A percentile compares a stretch with the other conserved stretches of the same genome.
Evolutionary conservation across 164 flowering plant species (phyloP).

Genomic region (Annona squamosa): DNA sequence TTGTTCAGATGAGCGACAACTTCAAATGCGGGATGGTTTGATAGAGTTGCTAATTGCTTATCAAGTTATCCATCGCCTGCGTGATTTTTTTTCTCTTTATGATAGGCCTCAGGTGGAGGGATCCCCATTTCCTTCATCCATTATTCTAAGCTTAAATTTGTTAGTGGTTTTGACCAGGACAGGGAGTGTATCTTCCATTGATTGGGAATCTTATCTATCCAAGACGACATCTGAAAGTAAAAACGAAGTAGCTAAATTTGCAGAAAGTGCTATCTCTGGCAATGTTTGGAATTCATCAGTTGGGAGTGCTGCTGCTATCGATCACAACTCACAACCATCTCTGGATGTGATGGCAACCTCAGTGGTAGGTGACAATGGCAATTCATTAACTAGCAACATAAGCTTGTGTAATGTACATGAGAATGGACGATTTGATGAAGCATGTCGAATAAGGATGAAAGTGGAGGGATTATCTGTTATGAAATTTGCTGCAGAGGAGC

Average conservation of each 20-base stretch:
- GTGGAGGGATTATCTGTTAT: conserved; percentile 12
- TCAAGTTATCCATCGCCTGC: conserved; percentile 73
- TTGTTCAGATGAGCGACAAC: conserved; percentile 55
- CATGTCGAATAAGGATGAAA: conserved; percentile 8
- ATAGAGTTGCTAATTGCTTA: conserved; percentile 74
- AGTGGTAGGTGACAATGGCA: not conserved
- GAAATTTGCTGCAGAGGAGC: conserved; percentile 19
- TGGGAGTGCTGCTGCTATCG: conserved; percentile 18
- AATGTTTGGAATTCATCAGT: conserved; percentile 21
- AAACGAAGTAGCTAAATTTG: conserved; percentile 19
- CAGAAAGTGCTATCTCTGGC: conserved; percentile 11
- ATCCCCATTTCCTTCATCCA: conserved; percentile 82
- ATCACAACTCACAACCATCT: conserved; percentile 19
- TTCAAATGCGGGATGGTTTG: conserved; percentile 79
- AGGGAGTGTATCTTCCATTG: conserved; percentile 35
- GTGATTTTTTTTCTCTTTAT: conserved; percentile 90
- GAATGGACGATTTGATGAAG: conserved; percentile 34
- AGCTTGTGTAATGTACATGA: conserved; percentile 36
- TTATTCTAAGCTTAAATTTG: conserved; percentile 64
- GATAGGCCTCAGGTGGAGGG: conserved; percentile 95
- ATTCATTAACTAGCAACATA: not conserved
- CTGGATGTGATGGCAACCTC: conserved; percentile 11
- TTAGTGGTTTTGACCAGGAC: conserved; percentile 59
- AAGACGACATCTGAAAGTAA: conserved; percentile 14
- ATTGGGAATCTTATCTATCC: conserved; percentile 48